phyloP scores from a whole-genome alignment of 2,329 filamentous ascomycete genomes.

The Talaromyces sp. region DNA sequence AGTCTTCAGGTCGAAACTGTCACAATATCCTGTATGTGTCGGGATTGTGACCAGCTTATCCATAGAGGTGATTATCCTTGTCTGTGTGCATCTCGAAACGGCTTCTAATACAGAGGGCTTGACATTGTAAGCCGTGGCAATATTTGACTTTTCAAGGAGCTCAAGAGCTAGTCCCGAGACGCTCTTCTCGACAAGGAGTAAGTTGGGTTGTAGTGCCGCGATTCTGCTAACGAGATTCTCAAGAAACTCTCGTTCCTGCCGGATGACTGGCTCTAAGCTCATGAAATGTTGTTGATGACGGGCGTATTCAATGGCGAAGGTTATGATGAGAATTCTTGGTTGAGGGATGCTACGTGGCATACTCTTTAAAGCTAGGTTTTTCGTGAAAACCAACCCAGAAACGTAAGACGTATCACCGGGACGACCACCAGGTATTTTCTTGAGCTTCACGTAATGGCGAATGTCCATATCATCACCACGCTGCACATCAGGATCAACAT shows the following conservation, averaged over 20 bases:
- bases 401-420: conserved; percentile 94
- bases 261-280: conserved; percentile 94
- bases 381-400: conserved; percentile 94
- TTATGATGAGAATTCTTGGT: conserved; percentile 86
- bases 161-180: conserved; percentile 88
- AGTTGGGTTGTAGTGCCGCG: conserved; percentile 74
- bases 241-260: conserved; percentile 92
- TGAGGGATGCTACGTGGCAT: conserved; percentile 84
- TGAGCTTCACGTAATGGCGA: conserved; percentile 93
- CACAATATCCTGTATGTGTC: conserved; percentile 73
- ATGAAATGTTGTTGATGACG: conserved; percentile 93
- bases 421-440: conserved; percentile 87
- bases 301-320: conserved; percentile 94
- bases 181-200: conserved; percentile 88
- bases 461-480: conserved; percentile 95
- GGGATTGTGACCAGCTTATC: conserved; percentile 81
- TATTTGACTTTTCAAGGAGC: conserved; percentile 80
- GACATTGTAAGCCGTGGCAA: conserved; percentile 93
- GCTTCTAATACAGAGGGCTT: conserved; percentile 95
- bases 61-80: conserved; percentile 87
- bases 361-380: conserved; percentile 92
- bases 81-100: conserved; percentile 86
- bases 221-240: conserved; percentile 90
- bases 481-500: conserved; percentile 89
- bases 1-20: conserved; percentile 91